Evolutionary conservation across 768 basidiomycete genomes (phyloP), one percentile per base, ranked within the genome.

Genomic region (Pleurotus citrinopileatus): DNA sequence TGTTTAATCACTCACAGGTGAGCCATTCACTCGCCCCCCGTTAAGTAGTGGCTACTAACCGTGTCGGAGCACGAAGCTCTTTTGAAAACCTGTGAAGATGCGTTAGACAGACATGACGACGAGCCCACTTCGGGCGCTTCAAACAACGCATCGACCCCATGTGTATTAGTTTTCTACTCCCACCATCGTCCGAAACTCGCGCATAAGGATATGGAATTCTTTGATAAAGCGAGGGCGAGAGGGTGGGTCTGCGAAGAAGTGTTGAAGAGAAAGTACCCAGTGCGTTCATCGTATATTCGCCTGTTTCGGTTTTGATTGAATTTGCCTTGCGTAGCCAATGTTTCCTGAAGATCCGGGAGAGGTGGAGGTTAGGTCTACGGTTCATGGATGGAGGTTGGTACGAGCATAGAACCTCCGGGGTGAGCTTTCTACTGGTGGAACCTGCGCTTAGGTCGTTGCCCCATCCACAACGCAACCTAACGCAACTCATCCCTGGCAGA

Each of bases 1-100:
- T 98, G 28, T 97, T 96, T 70, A 97, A 95, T 61, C 94, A 96
- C 61, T 94, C 94, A 1, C 92, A 95, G 74, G 92, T 88, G 57
- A 29, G 73, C 34, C 2, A 2, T 26, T n/a, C n/a, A n/a, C n/a
- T n/a, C n/a, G n/a, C n/a, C n/a, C n/a, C n/a, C n/a, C n/a, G n/a
- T n/a, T n/a, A n/a, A n/a, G n/a, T n/a, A n/a, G n/a, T n/a, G n/a
- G n/a, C n/a, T n/a, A n/a, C n/a, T n/a, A n/a, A n/a, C n/a, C n/a
- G n/a, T n/a, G n/a, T n/a, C n/a, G n/a, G 34, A 23, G 87, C 94
- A 98, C 63, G 83, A 86, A 26, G 89, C 91, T 0, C 73, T 98
- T 17, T 76, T 97, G 5, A 74, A 74, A 20, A 86, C 92, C 0
- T 93, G 92, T 60, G 83, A 87, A 54, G 63, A 65, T 15, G 74